Percentiles rank a stretch among this genome's conserved stretches.
These are phyloP conservation scores for Penicillium thymicola DNA, from an alignment of 2,329 filamentous ascomycete species.

Conservation along the genomic window DNA sequence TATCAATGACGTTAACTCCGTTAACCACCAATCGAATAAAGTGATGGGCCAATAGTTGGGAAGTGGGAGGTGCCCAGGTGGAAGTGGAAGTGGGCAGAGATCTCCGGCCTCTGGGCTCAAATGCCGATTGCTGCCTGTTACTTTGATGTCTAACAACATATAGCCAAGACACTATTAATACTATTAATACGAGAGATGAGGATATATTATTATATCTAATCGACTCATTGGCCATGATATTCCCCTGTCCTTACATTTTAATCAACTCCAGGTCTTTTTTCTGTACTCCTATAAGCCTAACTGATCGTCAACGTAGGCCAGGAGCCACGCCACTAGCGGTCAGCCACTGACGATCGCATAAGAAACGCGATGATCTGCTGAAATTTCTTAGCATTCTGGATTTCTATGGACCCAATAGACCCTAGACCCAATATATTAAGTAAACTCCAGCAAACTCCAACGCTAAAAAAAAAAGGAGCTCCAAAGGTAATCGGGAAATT, in stretches of 20 bases:
- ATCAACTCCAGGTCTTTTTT: background rate
- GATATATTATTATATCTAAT: too few species aligned
- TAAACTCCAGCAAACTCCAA: too few species aligned
- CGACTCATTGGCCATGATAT: background rate
- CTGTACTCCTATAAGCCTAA: background rate
- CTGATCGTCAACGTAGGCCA: slow-evolving; percentile 17
- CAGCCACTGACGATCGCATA: slow-evolving; percentile 25
- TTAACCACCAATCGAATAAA: background rate
- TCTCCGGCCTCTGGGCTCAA: background rate
- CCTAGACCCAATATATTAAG: too few species aligned
- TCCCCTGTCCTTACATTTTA: background rate
- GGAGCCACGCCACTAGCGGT: slow-evolving; percentile 9
- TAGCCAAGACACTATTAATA: too few species aligned
- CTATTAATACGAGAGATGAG: too few species aligned
- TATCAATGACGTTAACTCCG: slow-evolving; percentile 12
- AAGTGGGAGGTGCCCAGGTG: too few species aligned
- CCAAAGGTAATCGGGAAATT: background rate
- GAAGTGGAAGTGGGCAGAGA: background rate
- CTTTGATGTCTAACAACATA: too few species aligned
- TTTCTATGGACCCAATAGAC: background rate
- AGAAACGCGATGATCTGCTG: slow-evolving; percentile 6
- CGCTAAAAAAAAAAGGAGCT: too few species aligned
- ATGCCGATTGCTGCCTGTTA: background rate
- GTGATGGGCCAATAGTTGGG: slow-evolving; percentile 10
- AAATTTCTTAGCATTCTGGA: background rate